phyloP scores from a whole-genome alignment of 169 alveolate genomes.

The Plasmodium berghei region DNA sequence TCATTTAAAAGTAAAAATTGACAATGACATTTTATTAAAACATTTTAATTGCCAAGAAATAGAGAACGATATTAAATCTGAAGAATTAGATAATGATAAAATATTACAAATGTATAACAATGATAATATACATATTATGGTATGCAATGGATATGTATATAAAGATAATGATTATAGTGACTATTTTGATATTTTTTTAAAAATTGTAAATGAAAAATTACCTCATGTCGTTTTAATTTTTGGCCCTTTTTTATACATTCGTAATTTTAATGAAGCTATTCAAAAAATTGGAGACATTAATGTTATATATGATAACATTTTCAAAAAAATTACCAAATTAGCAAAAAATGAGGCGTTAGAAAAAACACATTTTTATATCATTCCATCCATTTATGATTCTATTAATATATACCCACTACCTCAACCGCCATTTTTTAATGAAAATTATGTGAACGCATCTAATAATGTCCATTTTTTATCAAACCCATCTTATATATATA shows the following conservation, averaged over 20 bases:
- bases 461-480: slow-evolving; percentile 68
- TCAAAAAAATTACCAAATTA: slow-evolving; percentile 68
- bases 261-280: slow-evolving; percentile 75
- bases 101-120: slow-evolving; percentile 58
- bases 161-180: slow-evolving; percentile 67
- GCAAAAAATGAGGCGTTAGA: slow-evolving; percentile 72
- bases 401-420: slow-evolving; percentile 75
- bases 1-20: slow-evolving; percentile 52
- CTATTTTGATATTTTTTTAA: slow-evolving; percentile 55
- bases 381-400: slow-evolving; percentile 73
- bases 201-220: slow-evolving; percentile 67
- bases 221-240: slow-evolving; percentile 76
- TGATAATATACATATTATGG: slow-evolving; percentile 76
- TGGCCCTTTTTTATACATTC: slow-evolving; percentile 77
- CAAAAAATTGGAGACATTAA: slow-evolving; percentile 76
- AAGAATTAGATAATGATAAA: slow-evolving; percentile 17
- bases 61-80: slow-evolving; percentile 51
- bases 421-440: slow-evolving; percentile 72
- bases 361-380: slow-evolving; percentile 75
- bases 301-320: slow-evolving; percentile 63
- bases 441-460: slow-evolving; percentile 30
- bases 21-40: slow-evolving; percentile 50
- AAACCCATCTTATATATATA: slow-evolving; percentile 65
- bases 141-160: slow-evolving; percentile 70
- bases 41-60: slow-evolving; percentile 73